Conservation (phyloP, 1,284 basidiomycete species). For the Schizophyllum amplum region DNA sequence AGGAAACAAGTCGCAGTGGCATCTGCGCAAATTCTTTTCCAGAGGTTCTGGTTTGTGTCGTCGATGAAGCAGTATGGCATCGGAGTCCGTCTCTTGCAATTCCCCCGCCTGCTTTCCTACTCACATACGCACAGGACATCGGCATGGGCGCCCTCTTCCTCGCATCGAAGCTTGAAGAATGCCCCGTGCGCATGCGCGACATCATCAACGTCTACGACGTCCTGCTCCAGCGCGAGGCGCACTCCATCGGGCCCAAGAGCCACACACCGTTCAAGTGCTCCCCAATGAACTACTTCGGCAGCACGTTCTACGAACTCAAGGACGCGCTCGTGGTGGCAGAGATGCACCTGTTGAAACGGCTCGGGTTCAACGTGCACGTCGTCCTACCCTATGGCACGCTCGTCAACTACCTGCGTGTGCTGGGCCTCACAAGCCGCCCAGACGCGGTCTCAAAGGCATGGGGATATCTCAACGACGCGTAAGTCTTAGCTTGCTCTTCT, state of each 20-base stretch:
- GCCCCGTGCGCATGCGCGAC: conserved; percentile 84
- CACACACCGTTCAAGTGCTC: conserved; percentile 57
- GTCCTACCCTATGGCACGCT: conserved; percentile 91
- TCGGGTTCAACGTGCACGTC: conserved; percentile 85
- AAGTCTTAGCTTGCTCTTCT: conserved; percentile 22
- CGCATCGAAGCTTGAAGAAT: conserved; percentile 94
- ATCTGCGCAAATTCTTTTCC: conserved; percentile 93
- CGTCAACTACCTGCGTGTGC: conserved; percentile 89
- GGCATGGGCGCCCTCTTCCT: conserved; percentile 92
- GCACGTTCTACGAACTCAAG: conserved; percentile 80
- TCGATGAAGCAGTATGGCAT: conserved; percentile 92
- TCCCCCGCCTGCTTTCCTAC: conserved; percentile 4
- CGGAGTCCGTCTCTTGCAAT: conserved; percentile 52
- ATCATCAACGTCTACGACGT: conserved; percentile 93
- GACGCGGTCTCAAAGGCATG: conserved; percentile 75
- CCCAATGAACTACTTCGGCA: conserved; percentile 82
- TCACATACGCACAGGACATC: conserved; percentile 56
- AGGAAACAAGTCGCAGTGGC: conserved; percentile 97
- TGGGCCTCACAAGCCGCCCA: conserved; percentile 68
- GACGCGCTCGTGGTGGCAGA: conserved; percentile 90
- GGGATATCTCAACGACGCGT: conserved; percentile 92
- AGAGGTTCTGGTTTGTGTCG: conserved; percentile 94
- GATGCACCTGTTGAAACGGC: conserved; percentile 95
- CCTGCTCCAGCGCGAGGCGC: conserved; percentile 58
- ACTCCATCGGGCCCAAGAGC: conserved; percentile 27